Base-by-base conservation (phyloP, 805 yeast genomes). In the Yamadazyma paraphyllophila region DNA sequence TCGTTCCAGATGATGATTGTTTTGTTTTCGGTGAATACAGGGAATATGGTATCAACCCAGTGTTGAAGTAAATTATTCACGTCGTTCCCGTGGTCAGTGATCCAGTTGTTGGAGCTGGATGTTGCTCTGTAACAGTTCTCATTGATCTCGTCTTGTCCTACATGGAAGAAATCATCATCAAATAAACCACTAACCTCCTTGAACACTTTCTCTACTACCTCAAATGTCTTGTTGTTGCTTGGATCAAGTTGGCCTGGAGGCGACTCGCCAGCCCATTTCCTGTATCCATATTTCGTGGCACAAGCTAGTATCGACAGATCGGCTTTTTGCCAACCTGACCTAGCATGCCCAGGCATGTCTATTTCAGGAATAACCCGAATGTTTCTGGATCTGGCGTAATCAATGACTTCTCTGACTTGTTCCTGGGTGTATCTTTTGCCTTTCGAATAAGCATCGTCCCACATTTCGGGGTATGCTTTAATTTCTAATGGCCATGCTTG, bases 1-100 rank as follows among this genome's bases (percentile, higher is more conserved):
- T 71, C 76, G 48, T 69, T 71, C 76, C 76, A 71, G 71, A 69
- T 67, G n/a, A 60, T 61, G 6, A 71, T 45, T 7, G 9, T 34
- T 25, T n/a, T n/a, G n/a, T 39, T 14, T 8, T 41, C 14, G 12
- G 39, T 20, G 17, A 45, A 41, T 2, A 69, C 63, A 2, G 73
- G 71, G 4, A 59, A 39, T 1, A 66, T 52, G 7, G 51, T 47
- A 49, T 71, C 69, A 12, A 71, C 44, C 66, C 71, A 71, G 46
- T 58, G 50, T 45, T 68, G 60, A 4, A 61, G 36, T 31, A 70
- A 53, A 44, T 66, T 71, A 29, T 48, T 48, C 44, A 54, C 59
- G 9, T 42, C 37, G 1, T 48, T 13, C 26, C 8, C n/a, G 24
- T 43, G 15, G 4, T 40, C 20, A 14, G 14, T 34, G 15, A 13